Conservation (phyloP, 108 stramenopile species). For the Cyclotella distinguenda region DNA sequence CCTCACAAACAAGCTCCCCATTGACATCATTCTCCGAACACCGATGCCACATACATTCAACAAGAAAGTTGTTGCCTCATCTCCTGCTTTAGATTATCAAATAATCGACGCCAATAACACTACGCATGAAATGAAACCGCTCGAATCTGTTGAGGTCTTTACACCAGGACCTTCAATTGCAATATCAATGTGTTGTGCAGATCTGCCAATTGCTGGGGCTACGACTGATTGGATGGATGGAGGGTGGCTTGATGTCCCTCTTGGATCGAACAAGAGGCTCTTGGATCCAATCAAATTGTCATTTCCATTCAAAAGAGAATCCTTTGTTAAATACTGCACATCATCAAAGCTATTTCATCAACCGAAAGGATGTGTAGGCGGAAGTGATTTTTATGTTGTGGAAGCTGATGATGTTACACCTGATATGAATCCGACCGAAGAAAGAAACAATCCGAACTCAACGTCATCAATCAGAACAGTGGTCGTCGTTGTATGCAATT, state of each 20-base stretch:
- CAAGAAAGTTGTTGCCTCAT: not conserved
- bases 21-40: conserved; percentile 60
- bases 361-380: conserved; percentile 13
- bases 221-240: conserved; percentile 77
- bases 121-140: conserved; percentile 48
- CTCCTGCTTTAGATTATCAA: not conserved
- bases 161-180: conserved; percentile 83
- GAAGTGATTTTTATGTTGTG: conserved; percentile 63
- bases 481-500: conserved; percentile 67
- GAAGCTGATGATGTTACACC: conserved; percentile 53
- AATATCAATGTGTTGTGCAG: conserved; percentile 58
- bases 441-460: not conserved
- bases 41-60: conserved; percentile 84
- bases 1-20: conserved; percentile 68
- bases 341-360: conserved; percentile 11
- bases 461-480: conserved; percentile 42
- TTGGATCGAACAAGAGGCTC: conserved; percentile 42
- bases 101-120: not conserved
- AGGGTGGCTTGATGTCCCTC: conserved; percentile 75
- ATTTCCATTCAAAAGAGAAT: conserved; percentile 57
- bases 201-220: conserved; percentile 67
- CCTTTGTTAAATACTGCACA: conserved; percentile 26
- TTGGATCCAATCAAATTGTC: conserved; percentile 62
- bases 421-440: conserved; percentile 21
- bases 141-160: conserved; percentile 68